Conservation (phyloP, 1,139 yeast species). For the Protomyces lactucae-debilis region DNA sequence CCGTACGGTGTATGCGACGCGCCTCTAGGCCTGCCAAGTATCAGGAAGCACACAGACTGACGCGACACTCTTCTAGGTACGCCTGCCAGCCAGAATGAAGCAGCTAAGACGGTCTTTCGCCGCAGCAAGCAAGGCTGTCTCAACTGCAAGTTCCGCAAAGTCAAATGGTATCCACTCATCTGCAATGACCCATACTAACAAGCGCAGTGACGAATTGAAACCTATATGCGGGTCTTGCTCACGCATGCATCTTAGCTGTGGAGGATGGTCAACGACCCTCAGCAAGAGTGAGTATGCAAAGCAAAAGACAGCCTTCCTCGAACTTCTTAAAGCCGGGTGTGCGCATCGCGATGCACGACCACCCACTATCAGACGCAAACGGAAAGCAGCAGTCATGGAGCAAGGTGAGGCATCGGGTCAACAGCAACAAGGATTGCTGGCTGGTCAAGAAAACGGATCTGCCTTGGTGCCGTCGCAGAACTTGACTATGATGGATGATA, state of each 20-base stretch:
- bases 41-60: too few relatives aligned
- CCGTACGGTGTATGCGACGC: too few relatives aligned
- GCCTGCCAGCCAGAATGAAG: too few relatives aligned
- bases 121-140: conserved; percentile 26
- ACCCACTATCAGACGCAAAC: not conserved
- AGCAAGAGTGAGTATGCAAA: conserved; percentile 16
- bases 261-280: conserved; percentile 14
- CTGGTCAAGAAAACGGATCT: too few relatives aligned
- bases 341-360: not conserved
- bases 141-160: conserved; percentile 25
- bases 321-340: not conserved
- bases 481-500: too few relatives aligned
- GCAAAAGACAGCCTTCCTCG: conserved; percentile 17
- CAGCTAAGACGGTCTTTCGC: not conserved
- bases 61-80: too few relatives aligned
- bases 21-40: too few relatives aligned
- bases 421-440: too few relatives aligned
- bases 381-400: not conserved
- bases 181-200: not conserved
- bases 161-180: conserved; percentile 7
- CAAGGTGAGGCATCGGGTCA: not conserved
- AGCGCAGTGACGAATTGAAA: conserved; percentile 7
- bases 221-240: conserved; percentile 20
- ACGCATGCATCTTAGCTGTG: conserved; percentile 19
- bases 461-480: too few relatives aligned